A percentile compares a stretch with the other conserved stretches of the same genome.
phyloP scores from a whole-genome alignment of 371 early-diverging fungal species.

The Syncephalastrum contaminatum region DNA sequence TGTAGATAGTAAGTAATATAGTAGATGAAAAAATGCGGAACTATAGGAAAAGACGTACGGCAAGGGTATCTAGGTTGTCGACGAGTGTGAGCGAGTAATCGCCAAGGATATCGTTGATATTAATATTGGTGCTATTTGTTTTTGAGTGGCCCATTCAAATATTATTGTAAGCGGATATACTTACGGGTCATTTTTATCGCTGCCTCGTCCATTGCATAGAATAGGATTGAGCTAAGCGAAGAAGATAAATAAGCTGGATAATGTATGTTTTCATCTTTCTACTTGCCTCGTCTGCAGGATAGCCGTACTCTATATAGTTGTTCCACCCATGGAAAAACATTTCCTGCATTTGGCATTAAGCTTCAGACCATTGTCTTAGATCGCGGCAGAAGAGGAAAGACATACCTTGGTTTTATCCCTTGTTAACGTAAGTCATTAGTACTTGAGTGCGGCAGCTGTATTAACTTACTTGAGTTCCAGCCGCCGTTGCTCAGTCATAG shows the following conservation, averaged over 20 bases:
- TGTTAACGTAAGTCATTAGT: too few relatives aligned
- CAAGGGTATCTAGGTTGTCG: conserved; percentile 87
- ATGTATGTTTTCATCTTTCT: neutral
- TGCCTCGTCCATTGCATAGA: conserved; percentile 75
- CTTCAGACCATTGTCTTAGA: too few relatives aligned
- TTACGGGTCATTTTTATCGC: conserved; percentile 73
- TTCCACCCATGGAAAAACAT: conserved; percentile 89
- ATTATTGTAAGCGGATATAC: too few relatives aligned
- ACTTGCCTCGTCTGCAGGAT: conserved; percentile 85
- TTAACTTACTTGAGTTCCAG: conserved; percentile 24
- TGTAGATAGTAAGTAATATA: conserved; percentile 13
- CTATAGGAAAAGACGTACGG: conserved; percentile 47
- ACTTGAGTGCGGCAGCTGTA: too few relatives aligned
- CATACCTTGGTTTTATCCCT: conserved; percentile 35
- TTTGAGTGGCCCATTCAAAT: neutral
- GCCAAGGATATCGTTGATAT: conserved; percentile 90
- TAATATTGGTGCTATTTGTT: conserved; percentile 48
- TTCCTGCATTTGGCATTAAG: conserved; percentile 37
- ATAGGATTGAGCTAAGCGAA: conserved; percentile 76
- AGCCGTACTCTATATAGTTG: conserved; percentile 83
- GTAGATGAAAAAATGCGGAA: neutral
- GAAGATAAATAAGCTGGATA: neutral
- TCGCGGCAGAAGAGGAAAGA: too few relatives aligned
- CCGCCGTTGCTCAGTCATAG: conserved; percentile 25
- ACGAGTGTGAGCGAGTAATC: conserved; percentile 90